Conservation (phyloP, 2,329 filamentous ascomycete species). For the Colletotrichum graminicola region DNA sequence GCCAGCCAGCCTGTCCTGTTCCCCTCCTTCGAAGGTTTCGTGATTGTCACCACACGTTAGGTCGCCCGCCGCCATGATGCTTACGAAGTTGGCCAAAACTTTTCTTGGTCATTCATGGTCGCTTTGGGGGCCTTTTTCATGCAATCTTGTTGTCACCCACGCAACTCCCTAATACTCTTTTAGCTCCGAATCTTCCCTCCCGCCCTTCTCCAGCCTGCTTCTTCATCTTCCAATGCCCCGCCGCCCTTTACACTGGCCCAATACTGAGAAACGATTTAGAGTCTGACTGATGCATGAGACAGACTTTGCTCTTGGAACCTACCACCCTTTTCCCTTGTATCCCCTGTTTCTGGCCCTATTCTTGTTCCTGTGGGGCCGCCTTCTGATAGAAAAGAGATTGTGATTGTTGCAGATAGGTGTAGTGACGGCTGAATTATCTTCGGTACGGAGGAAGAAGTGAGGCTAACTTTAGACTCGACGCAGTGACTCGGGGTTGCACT, state of each 20-base stretch:
- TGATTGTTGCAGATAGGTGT: not conserved
- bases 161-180: not conserved
- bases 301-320: not conserved
- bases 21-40: not conserved
- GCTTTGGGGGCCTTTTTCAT: not conserved
- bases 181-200: not conserved
- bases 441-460: not conserved
- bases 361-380: not conserved
- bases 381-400: not conserved
- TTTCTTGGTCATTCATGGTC: not conserved
- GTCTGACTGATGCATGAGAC: not conserved
- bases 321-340: not conserved
- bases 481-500: not conserved
- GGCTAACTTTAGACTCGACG: not conserved
- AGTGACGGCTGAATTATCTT: not conserved
- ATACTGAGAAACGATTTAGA: not conserved
- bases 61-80: not conserved
- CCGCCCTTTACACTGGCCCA: not conserved
- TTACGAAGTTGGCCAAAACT: not conserved
- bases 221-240: not conserved
- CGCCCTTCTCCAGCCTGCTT: not conserved
- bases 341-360: conserved; percentile 2
- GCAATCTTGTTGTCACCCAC: not conserved
- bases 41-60: not conserved
- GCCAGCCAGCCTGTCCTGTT: not conserved